Evolutionary conservation across 192 early-diverging fungal genomes (phyloP), one percentile per base, ranked within the genome.

Genomic region (Coemansia sp.): DNA sequence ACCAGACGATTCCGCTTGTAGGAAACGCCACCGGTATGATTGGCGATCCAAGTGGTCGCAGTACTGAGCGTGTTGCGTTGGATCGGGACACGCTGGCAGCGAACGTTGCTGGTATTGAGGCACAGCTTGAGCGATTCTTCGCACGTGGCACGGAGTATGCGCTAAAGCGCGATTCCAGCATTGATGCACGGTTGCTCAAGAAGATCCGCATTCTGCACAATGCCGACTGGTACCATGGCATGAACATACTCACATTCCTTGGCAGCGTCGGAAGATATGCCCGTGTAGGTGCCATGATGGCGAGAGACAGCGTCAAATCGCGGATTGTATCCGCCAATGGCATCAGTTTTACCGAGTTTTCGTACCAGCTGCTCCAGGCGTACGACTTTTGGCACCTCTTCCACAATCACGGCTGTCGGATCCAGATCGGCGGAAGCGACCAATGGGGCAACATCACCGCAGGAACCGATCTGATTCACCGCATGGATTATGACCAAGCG

Each of bases 381-480:
- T 95, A 95, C 73, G 96, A 98, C 67, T 98, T 94, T 72, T 94
- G 88, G 85, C 76, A 96, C 63, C 78, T 98, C 36, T 89, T 90
- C 68, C 77, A 85, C 46, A 60, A 86, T 61, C 46, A 73, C 41
- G 72, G 65, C 7, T 86, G 73, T 55, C 42, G 63, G n/a, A 56
- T 78, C 42, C 77, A 93, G 89, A 63, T 98, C 22, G 96, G 96
- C 41, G 96, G 96, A 40, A 94, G 92, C 70, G 95, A 98, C 69
- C 96, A 98, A 67, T 98, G 96, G 96, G 96, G 96, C 19, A 98
- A 98, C 69, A 98, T 98, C 62, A 88, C 88, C 0, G 91, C 95
- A 4, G 96, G 96, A 26, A 92, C 94, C 43, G 95, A 98, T 57
- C 68, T 98, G 70, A 96, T 98, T 49, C 86, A 89, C 61, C 87